Percentiles rank a stretch among this genome's conserved stretches.
Evolutionary conservation across 805 yeast species (phyloP).

Genomic region (Limtongozyma cylindracea): DNA sequence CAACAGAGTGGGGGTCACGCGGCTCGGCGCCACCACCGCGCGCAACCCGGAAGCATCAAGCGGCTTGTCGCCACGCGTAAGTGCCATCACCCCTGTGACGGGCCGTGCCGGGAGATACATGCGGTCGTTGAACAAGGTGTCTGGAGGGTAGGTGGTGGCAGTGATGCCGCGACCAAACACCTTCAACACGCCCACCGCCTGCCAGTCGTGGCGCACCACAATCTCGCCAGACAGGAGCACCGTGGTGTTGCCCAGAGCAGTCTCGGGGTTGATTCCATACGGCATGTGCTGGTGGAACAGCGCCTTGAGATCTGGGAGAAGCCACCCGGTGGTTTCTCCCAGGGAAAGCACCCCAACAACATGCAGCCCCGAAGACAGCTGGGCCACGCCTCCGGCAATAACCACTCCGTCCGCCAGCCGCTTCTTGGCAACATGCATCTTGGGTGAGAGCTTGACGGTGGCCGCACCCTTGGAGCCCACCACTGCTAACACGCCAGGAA

Average conservation of each 20-base stretch:
- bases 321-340: slow-evolving; percentile 15
- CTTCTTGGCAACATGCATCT: slow-evolving; percentile 36
- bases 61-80: too few relatives aligned
- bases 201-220: slow-evolving; percentile 26
- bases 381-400: slow-evolving; percentile 13
- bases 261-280: slow-evolving; percentile 6
- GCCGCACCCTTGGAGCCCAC: slow-evolving; percentile 36
- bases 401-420: slow-evolving; percentile 37
- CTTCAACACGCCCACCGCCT: slow-evolving; percentile 16
- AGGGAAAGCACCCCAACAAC: slow-evolving; percentile 20
- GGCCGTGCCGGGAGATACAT: slow-evolving; percentile 61
- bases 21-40: too few relatives aligned
- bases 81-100: slow-evolving; percentile 38
- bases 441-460: slow-evolving; percentile 31
- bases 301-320: slow-evolving; percentile 42
- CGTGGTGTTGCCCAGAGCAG: slow-evolving; percentile 5
- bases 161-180: slow-evolving; percentile 4
- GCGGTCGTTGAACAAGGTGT: slow-evolving; percentile 43
- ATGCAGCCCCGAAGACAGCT: slow-evolving; percentile 20
- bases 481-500: slow-evolving; percentile 36
- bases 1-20: too few relatives aligned
- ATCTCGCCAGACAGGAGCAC: slow-evolving; percentile 28
- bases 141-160: slow-evolving; percentile 8
- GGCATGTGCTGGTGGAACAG: slow-evolving; percentile 16
- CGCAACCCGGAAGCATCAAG: too few relatives aligned